Evolutionary conservation across 2,329 filamentous ascomycete genomes (phyloP), one percentile per base, ranked within the genome.

Genomic region (Ophiostoma ulmi): DNA sequence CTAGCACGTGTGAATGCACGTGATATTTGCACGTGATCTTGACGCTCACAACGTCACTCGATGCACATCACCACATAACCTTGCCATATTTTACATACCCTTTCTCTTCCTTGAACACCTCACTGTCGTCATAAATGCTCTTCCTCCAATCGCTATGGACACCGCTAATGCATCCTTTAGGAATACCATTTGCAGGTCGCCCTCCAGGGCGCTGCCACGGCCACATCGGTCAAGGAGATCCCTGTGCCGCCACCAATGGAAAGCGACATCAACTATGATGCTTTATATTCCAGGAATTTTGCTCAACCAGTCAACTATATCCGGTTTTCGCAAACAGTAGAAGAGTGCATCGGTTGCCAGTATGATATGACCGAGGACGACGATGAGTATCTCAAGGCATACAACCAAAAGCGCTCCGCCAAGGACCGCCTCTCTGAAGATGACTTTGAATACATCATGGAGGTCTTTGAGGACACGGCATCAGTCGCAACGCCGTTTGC

Each of bases 331-430:
- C 94, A 97, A 75, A 99, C 95, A 2, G 94, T 99, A 73, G 95
- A 99, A 81, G 95, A 99, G 81, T 97, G 91, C 76, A 90, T 93
- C 77, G 91, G 92, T 76, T 91, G 90, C 78, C 88, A 90, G 76
- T 99, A 99, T 88, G 93, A 97, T 81, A 94, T 98, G 91, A 94
- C 90, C 38, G 89, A 90, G 74, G 93, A 97, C 77, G 95, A 99
- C 81, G 91, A 93, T 79, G 87, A 86, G 70, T 97, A 92, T 78
- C 86, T 99, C 76, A 91, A 90, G 77, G 85, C 87, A 75, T 90
- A 95, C 83, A 99, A 98, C 81, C 84, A 88, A 75, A 94, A 91
- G 81, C 88, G 86, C 76, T 84, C 88, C 72, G 80, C 86, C 64
- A 82, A 83, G 66, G 83, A 84, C 38, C 86, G 89, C 74, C 91